Evolutionary conservation across 805 yeast species (phyloP).

Genomic region (Yamadazyma phyllophila): DNA sequence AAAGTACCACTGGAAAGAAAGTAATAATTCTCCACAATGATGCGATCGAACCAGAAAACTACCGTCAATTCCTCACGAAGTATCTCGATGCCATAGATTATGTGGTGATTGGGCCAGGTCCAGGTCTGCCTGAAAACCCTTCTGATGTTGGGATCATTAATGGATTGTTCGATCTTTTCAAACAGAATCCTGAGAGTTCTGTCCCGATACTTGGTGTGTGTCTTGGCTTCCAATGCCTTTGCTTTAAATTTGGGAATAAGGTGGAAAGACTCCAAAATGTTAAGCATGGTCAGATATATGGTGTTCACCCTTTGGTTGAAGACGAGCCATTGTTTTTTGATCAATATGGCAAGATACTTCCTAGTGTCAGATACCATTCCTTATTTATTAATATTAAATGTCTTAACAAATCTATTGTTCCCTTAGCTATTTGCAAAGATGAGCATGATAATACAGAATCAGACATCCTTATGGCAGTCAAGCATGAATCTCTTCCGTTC

Average conservation of each 20-base stretch:
- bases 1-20: slow-evolving; percentile 46
- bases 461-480: slow-evolving; percentile 75
- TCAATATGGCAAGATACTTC: slow-evolving; percentile 11
- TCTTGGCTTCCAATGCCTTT: slow-evolving; percentile 85
- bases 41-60: slow-evolving; percentile 35
- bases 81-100: slow-evolving; percentile 62
- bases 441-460: background rate
- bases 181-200: slow-evolving; percentile 9
- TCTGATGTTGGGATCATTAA: slow-evolving; percentile 74
- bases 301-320: slow-evolving; percentile 49
- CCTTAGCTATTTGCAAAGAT: slow-evolving; percentile 61
- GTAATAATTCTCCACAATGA: slow-evolving; percentile 66
- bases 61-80: slow-evolving; percentile 32
- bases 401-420: slow-evolving; percentile 38
- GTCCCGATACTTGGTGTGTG: slow-evolving; percentile 88
- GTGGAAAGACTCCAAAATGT: slow-evolving; percentile 55
- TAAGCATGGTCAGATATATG: slow-evolving; percentile 83
- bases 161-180: slow-evolving; percentile 41
- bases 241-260: slow-evolving; percentile 56
- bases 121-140: slow-evolving; percentile 74
- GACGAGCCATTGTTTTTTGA: slow-evolving; percentile 11
- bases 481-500: slow-evolving; percentile 60
- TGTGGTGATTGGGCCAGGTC: slow-evolving; percentile 93
- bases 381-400: slow-evolving; percentile 47
- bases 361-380: slow-evolving; percentile 88